A percentile compares a stretch with the other conserved stretches of the same genome.
Evolutionary conservation across 345 rosid genomes (phyloP).

Genomic region (Camelina neglecta): DNA sequence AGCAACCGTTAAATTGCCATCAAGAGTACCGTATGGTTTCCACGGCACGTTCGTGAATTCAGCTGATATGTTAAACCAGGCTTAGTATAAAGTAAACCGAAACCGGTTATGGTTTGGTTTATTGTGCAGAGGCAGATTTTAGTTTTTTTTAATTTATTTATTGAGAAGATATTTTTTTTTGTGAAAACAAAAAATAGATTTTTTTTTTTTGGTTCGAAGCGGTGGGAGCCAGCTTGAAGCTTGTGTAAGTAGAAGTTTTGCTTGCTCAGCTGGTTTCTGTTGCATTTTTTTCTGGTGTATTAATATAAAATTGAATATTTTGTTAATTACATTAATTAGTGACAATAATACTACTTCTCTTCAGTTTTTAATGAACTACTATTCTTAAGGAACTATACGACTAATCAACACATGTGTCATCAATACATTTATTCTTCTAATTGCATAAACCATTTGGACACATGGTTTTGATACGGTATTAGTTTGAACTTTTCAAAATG

Average conservation of each 20-base stretch:
- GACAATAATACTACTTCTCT: neutral
- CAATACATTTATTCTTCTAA: neutral
- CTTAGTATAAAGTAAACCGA: conserved; percentile 42
- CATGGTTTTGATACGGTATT: neutral
- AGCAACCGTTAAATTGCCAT: conserved; percentile 78
- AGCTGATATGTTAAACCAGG: conserved; percentile 69
- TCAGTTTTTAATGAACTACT: neutral
- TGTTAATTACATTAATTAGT: conserved; percentile 8
- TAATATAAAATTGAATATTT: neutral
- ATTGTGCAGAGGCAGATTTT: conserved; percentile 20
- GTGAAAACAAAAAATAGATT: neutral
- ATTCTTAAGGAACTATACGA: too few relatives aligned
- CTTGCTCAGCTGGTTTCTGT: conserved; percentile 47
- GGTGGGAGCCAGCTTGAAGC: conserved; percentile 37
- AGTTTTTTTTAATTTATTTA: neutral
- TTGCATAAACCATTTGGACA: too few relatives aligned
- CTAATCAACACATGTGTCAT: neutral
- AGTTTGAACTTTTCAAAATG: neutral
- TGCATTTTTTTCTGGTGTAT: conserved; percentile 11
- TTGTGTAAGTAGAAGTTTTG: conserved; percentile 42
- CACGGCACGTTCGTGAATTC: conserved; percentile 89
- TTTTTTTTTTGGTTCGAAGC: neutral
- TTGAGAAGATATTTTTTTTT: neutral
- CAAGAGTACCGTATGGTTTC: conserved; percentile 94
- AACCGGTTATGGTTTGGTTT: conserved; percentile 35